These are phyloP conservation scores for Pyrenophora seminiperda DNA, from an alignment of 2,329 filamentous ascomycete genomes.

Conservation along the genomic window DNA sequence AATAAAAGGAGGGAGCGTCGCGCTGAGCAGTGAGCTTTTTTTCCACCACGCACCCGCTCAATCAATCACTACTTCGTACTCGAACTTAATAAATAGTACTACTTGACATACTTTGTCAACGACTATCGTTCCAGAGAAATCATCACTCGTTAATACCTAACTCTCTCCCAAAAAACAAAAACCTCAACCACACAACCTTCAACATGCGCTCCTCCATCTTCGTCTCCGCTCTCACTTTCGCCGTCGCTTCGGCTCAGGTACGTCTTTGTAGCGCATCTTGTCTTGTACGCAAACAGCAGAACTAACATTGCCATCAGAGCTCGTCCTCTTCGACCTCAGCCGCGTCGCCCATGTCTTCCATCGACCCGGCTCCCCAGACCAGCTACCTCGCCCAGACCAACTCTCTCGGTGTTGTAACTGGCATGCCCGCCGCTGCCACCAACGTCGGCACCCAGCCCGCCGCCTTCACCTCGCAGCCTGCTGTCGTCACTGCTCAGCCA, in stretches of 20 bases:
- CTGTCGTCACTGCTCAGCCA: conserved; percentile 32
- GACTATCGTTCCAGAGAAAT: conserved; percentile 18
- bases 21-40: not conserved
- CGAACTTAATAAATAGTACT: conserved; percentile 4
- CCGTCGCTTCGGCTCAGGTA: conserved; percentile 40
- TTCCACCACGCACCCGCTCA: conserved; percentile 6
- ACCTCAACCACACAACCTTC: conserved; percentile 14
- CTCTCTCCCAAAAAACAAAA: conserved; percentile 12
- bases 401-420: conserved; percentile 44
- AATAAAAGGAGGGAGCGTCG: conserved; percentile 29
- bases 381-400: conserved; percentile 38
- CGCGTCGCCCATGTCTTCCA: conserved; percentile 6
- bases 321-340: conserved; percentile 12
- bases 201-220: conserved; percentile 43
- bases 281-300: not conserved
- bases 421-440: conserved; percentile 32
- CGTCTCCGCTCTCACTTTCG: conserved; percentile 37
- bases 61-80: conserved; percentile 19
- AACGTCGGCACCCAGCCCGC: conserved; percentile 33
- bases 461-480: conserved; percentile 29
- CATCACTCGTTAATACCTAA: conserved; percentile 13
- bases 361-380: conserved; percentile 39
- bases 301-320: conserved; percentile 13
- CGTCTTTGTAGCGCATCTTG: conserved; percentile 15
- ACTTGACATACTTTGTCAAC: conserved; percentile 19